Percentiles rank a stretch among this genome's conserved stretches.
phyloP scores from a whole-genome alignment of 805 yeast species.

The Pichia cephalocereana region DNA sequence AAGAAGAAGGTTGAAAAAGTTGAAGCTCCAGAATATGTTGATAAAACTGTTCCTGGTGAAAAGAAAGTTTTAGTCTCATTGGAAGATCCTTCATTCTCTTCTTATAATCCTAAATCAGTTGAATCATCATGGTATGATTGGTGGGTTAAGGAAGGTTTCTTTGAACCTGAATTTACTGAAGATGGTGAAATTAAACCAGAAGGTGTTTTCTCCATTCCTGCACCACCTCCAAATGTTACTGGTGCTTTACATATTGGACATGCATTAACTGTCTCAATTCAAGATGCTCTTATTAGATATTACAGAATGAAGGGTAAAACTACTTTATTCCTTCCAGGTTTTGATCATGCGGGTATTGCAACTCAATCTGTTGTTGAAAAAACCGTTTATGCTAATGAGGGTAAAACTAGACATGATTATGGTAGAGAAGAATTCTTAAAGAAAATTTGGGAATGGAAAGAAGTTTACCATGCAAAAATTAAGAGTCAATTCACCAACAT shows the following conservation, averaged over 20 bases:
- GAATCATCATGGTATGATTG: constrained; percentile 97
- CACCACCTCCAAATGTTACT: constrained; percentile 99
- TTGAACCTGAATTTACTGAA: constrained; percentile 73
- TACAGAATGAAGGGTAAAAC: constrained; percentile 97
- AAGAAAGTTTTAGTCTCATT: constrained; percentile 81
- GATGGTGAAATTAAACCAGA: constrained; percentile 72
- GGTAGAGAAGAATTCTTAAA: constrained; percentile 86
- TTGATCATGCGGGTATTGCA: constrained; percentile 98
- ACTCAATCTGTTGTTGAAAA: constrained; percentile 98
- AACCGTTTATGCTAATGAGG: constrained; percentile 80
- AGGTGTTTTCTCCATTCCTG: constrained; percentile 84
- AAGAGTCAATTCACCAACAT: constrained; percentile 73
- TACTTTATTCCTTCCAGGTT: constrained; percentile 87
- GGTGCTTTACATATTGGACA: constrained; percentile 99
- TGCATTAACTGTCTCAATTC: constrained; percentile 91
- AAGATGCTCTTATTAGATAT: constrained; percentile 86
- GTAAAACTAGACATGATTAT: constrained; percentile 86
- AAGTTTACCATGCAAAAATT: constrained; percentile 80
- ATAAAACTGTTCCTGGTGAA: constrained; percentile 78
- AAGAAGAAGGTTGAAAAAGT: constrained; percentile 65
- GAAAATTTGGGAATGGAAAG: constrained; percentile 98
- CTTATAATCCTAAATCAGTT: constrained; percentile 85
- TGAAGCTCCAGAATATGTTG: constrained; percentile 71
- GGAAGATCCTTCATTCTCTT: constrained; percentile 88
- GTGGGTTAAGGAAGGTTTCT: constrained; percentile 88